Percentiles rank a stretch among this genome's conserved stretches.
These are phyloP conservation scores for Micractinium conductrix DNA, from an alignment of 139 green algal species.

Conservation along the genomic window DNA sequence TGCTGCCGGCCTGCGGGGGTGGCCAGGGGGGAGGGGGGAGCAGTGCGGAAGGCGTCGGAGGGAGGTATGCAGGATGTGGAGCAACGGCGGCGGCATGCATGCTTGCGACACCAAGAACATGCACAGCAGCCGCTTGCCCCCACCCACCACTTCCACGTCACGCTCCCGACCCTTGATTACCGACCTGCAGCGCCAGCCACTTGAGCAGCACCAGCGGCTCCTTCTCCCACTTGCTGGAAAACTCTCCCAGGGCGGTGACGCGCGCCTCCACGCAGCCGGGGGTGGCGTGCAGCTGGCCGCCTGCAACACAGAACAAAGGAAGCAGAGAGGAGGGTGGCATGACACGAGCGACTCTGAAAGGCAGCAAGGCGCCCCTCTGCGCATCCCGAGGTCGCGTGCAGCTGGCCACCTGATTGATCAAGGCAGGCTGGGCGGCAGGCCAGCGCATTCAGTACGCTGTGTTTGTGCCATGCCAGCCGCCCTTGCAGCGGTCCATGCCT, in stretches of 20 bases:
- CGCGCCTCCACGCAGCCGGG: conserved; percentile 36
- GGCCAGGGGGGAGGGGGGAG: neutral
- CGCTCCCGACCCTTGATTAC: too few species aligned
- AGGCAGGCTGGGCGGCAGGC: neutral
- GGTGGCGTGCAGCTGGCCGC: conserved; percentile 18
- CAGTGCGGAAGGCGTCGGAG: neutral
- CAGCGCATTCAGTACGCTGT: too few species aligned
- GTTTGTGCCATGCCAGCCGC: neutral
- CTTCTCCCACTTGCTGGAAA: conserved; percentile 87
- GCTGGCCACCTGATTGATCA: too few species aligned
- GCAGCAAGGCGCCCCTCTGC: neutral
- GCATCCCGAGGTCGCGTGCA: neutral
- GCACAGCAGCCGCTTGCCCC: conserved; percentile 20
- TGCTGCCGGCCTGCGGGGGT: conserved; percentile 66
- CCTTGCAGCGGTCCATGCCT: neutral
- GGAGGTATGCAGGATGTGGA: neutral
- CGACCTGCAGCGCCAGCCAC: conserved; percentile 85
- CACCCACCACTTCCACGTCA: too few species aligned
- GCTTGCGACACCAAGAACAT: neutral
- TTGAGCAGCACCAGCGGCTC: conserved; percentile 94
- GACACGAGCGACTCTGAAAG: neutral
- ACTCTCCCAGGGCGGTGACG: conserved; percentile 68
- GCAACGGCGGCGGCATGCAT: too few species aligned
- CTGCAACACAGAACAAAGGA: neutral
- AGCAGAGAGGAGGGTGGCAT: too few species aligned